Base-by-base conservation (phyloP, 2,329 filamentous ascomycete genomes). In the Fusarium secorum region DNA sequence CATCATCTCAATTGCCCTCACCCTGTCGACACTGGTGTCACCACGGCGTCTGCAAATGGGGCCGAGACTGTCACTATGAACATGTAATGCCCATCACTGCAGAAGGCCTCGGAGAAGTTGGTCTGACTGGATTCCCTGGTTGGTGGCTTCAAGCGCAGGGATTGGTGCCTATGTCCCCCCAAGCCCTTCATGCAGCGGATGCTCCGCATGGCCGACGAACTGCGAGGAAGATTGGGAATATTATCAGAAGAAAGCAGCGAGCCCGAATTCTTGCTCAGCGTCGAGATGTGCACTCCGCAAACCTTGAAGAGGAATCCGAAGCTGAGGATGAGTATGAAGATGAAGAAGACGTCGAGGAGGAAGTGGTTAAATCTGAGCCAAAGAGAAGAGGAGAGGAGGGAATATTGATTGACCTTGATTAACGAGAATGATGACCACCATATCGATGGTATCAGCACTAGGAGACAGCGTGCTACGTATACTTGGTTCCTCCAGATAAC, bases 31-130 rank as follows among this genome's bases (percentile, higher is more conserved):
- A 84, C 75, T 88, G 85, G 85, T 86, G 85, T 75, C 79, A 80
- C 55, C 77, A 82, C 42, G 85, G 85, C 11, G 80, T 76, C 17
- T 88, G 86, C 76, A 81, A 79, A 71, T 86, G 80, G 77, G 83
- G 81, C 7, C 53, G 62, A 11, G 68, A 75, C 13, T 88, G 86
- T 75, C 79, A 79, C 7, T 84, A 81, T 74, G 69, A 73, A 49
- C 86, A 88, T 75, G 74, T 73, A 63, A 86, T 88, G 85, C 86
- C 86, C 7, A 73, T 72, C 64, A 83, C 81, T 0, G 33, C 64
- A 8, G 77, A 77, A 20, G 84, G 81, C 2, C 81, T 87, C 11
- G 73, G 71, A 13, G 78, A 80, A 58, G 79, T 85, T 26, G 84
- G 85, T 0, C 79, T 87, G 14, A 53, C 41, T 13, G 77, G 79